Evolutionary conservation across 2,329 filamentous ascomycete genomes (phyloP), one percentile per base, ranked within the genome.

Genomic region (Colletotrichum caudatum): DNA sequence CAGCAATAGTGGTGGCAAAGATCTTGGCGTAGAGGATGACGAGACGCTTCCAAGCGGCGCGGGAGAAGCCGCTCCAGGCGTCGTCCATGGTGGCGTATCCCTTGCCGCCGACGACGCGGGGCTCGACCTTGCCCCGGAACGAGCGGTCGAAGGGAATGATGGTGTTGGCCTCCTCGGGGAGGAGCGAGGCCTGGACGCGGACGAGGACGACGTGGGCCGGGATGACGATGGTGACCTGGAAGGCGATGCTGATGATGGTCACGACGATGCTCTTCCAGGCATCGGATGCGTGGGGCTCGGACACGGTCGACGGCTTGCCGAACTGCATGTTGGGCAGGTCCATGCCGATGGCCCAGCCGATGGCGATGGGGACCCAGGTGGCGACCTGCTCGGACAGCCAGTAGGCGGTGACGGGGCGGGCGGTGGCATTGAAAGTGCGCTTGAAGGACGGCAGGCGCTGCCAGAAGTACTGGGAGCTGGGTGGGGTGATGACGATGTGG

Each of bases 111-210:
- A 94, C 84, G 61, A 94, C 87, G 71, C 89, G 88, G n/a, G 93
- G 91, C 74, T 92, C 89, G 37, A 95, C 89, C 78, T 91, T 92
- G 76, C 93, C 93, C 74, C 88, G 89, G 78, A 97, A 97, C 39
- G 91, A 92, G 74, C 94, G 93, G 85, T 98, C 95, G 77, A 98
- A 97, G 41, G 94, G 92, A 46, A 98, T 91, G 74, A 98, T 93
- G 35, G 93, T 90, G 82, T 97, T 92, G 75, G 94, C 88, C 23
- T 93, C 91, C 71, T 94, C 91, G 0, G 94, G 89, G 3, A 98
- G 89, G 76, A 97, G 90, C 60, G 93, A 95, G 8, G 95, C 94
- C 80, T 97, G 94, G 46, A 97, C 91, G 74, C 95, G 94, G 75
- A 92, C 87, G 71, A 97, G 89, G 29, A 93, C 89, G 41, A 95